Conservation (phyloP, 257 asterid genomes). For the Solanum pinnatisectum region DNA sequence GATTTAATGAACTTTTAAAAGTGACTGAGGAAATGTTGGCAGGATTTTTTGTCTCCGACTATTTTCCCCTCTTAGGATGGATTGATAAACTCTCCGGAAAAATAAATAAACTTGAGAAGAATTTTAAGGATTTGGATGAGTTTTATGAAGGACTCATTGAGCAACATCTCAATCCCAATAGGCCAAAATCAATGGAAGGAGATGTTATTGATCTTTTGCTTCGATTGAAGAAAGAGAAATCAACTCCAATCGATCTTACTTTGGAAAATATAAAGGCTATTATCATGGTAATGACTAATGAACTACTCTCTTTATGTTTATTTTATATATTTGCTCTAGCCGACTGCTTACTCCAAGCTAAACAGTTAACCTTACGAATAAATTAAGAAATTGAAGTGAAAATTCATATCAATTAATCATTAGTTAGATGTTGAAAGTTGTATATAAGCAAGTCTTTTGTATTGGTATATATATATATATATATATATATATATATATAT, state of each 20-base stretch:
- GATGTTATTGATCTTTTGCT: slow-evolving; percentile 17
- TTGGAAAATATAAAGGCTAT: slow-evolving; percentile 8
- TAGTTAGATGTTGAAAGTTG: too few relatives aligned
- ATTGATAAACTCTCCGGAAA: slow-evolving; percentile 5
- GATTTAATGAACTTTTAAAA: background rate
- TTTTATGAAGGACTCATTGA: background rate
- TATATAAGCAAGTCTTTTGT: background rate
- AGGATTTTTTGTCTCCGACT: background rate
- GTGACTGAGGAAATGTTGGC: background rate
- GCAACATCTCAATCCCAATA: background rate
- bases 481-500: background rate
- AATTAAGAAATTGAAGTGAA: too few relatives aligned
- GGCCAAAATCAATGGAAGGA: background rate
- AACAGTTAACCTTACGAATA: background rate
- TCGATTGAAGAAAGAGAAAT: background rate
- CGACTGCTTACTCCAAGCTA: background rate
- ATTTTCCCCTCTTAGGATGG: slow-evolving; percentile 6
- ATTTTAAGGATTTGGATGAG: background rate
- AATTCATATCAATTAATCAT: too few relatives aligned
- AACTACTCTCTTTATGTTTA: background rate
- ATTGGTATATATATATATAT: background rate
- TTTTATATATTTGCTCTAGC: background rate
- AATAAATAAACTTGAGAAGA: background rate
- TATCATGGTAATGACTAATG: background rate
- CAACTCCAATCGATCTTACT: background rate